phyloP scores from a whole-genome alignment of 208 protist genomes.

The Wallacemonas sp. region DNA sequence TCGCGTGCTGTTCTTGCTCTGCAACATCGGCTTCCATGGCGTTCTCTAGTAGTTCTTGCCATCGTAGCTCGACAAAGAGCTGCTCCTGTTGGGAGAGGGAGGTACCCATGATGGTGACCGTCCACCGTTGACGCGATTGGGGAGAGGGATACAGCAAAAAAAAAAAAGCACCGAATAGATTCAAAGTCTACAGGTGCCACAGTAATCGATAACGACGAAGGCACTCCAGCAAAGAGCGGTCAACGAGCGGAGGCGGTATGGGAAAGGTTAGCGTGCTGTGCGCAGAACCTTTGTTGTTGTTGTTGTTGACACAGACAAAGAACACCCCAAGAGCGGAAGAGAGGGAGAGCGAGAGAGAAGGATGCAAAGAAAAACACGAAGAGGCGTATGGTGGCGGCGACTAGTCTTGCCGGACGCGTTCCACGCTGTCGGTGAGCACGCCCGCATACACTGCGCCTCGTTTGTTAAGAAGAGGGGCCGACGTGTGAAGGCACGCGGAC shows the following conservation, averaged over 20 bases:
- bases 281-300: not conserved
- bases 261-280: not conserved
- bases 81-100: slow-evolving; percentile 65
- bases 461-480: not conserved
- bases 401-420: too few relatives aligned
- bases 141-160: not conserved
- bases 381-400: too few relatives aligned
- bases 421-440: too few relatives aligned
- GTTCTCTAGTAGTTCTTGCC: slow-evolving; percentile 56
- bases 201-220: too few relatives aligned
- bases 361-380: slow-evolving; percentile 4
- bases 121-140: not conserved
- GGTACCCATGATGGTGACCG: slow-evolving; percentile 40
- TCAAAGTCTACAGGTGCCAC: too few relatives aligned
- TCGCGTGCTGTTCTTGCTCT: not conserved
- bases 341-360: not conserved
- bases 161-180: not conserved
- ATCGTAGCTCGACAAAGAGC: slow-evolving; percentile 56
- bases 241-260: too few relatives aligned
- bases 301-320: slow-evolving; percentile 8
- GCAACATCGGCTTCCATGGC: slow-evolving; percentile 38
- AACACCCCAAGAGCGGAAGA: too few relatives aligned
- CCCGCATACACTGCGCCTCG: too few relatives aligned
- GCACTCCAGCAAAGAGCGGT: too few relatives aligned
- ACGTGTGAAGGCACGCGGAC: not conserved